Evolutionary conservation across 2,329 filamentous ascomycete genomes (phyloP).

Genomic region (Microascus cirrosus): DNA sequence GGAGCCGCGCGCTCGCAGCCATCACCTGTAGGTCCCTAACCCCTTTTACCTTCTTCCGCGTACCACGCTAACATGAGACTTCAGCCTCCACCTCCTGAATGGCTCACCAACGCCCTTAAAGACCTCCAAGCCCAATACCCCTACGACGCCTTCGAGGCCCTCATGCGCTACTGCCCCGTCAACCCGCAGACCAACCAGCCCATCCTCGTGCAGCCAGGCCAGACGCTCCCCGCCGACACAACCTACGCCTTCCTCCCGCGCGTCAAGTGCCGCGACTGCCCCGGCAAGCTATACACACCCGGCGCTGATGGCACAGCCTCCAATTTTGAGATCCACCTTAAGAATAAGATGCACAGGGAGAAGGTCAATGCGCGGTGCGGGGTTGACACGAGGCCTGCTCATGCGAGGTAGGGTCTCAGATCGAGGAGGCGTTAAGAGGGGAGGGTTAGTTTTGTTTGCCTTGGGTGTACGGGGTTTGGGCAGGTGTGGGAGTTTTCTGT

Average conservation of each 20-base stretch:
- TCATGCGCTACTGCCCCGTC: conserved; percentile 83
- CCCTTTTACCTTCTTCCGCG: neutral
- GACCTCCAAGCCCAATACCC: conserved; percentile 62
- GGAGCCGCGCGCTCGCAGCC: conserved; percentile 17
- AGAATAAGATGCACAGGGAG: conserved; percentile 70
- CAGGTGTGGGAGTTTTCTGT: neutral
- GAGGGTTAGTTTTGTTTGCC: neutral
- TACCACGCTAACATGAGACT: neutral
- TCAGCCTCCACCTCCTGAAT: conserved; percentile 74
- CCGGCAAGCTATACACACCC: conserved; percentile 86
- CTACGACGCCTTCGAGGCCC: conserved; percentile 73
- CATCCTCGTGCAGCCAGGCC: conserved; percentile 37
- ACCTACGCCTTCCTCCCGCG: conserved; percentile 78
- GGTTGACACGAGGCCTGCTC: conserved; percentile 10
- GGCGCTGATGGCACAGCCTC: conserved; percentile 74
- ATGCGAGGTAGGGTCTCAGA: neutral
- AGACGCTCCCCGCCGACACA: conserved; percentile 48
- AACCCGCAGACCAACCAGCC: conserved; percentile 59
- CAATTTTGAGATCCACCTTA: conserved; percentile 89
- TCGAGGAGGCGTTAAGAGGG: neutral
- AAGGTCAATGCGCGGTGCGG: conserved; percentile 37
- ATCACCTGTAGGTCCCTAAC: conserved; percentile 8
- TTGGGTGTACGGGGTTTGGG: neutral
- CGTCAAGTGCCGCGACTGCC: conserved; percentile 86
- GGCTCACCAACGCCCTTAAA: conserved; percentile 67